Conservation (phyloP, 169 alveolate species). For the Perkinsus chesapeaki region DNA sequence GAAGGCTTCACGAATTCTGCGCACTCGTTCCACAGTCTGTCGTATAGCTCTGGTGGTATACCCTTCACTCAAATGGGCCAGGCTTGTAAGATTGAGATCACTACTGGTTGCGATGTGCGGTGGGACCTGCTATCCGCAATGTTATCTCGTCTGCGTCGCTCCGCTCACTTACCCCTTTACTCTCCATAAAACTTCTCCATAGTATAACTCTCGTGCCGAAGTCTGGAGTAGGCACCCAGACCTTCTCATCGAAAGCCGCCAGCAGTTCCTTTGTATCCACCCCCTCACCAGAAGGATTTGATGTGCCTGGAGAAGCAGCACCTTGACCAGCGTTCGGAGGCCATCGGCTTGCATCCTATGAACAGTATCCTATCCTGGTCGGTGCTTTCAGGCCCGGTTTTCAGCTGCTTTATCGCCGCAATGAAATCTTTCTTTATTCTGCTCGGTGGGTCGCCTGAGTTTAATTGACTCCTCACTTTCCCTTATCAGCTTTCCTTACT, state of each 20-base stretch:
- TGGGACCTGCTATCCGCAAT: background rate
- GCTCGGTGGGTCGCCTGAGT: background rate
- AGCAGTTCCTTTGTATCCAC: conserved; percentile 53
- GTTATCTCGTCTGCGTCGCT: background rate
- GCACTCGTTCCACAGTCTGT: conserved; percentile 19
- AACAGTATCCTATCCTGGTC: conserved; percentile 59
- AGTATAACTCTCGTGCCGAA: conserved; percentile 63
- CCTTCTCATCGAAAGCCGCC: conserved; percentile 63
- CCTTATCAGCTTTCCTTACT: conserved; percentile 44
- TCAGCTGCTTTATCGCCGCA: background rate
- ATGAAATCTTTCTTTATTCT: background rate
- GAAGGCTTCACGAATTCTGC: conserved; percentile 13
- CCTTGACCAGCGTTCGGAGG: too few species aligned
- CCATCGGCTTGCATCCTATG: conserved; percentile 60
- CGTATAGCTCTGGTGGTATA: conserved; percentile 59
- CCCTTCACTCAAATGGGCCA: conserved; percentile 63
- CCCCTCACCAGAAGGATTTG: conserved; percentile 61
- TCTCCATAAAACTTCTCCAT: conserved; percentile 51
- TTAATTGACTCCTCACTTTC: conserved; percentile 30
- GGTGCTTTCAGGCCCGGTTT: conserved; percentile 17
- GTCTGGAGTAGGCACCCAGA: conserved; percentile 72
- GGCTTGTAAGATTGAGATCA: conserved; percentile 44
- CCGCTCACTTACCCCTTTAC: background rate
- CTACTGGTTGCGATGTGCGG: background rate
- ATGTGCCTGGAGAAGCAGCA: conserved; percentile 25